phyloP scores from a whole-genome alignment of 495 filamentous ascomycete species.

The Pseudomonodictys pantanalensis region DNA sequence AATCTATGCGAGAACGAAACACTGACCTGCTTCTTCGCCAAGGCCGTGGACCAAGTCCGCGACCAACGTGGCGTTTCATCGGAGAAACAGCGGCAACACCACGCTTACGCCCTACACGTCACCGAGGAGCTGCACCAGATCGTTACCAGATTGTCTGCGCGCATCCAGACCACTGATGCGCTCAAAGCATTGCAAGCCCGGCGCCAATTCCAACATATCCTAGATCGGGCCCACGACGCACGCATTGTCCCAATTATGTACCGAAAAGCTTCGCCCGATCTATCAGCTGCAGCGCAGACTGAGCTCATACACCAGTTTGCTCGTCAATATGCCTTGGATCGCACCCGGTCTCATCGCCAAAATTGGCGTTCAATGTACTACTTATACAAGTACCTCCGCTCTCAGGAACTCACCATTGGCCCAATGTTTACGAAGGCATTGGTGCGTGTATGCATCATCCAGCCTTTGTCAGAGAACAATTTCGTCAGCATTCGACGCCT shows the following conservation, averaged over 20 bases:
- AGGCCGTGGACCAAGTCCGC: background rate
- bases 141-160: background rate
- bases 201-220: conserved; percentile 10
- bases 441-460: conserved; percentile 8
- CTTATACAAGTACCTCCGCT: conserved; percentile 17
- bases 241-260: conserved; percentile 9
- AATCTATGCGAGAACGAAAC: background rate
- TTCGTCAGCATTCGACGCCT: conserved; percentile 14
- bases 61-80: background rate
- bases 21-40: background rate
- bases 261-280: background rate
- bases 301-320: conserved; percentile 26
- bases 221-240: background rate
- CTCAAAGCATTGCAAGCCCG: conserved; percentile 1
- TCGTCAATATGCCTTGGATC: conserved; percentile 24
- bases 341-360: background rate
- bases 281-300: background rate
- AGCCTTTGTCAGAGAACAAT: conserved; percentile 16
- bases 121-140: background rate
- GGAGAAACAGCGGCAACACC: background rate
- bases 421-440: conserved; percentile 25
- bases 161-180: background rate
- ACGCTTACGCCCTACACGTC: background rate
- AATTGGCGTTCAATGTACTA: conserved; percentile 8
- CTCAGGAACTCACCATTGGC: conserved; percentile 7